These are phyloP conservation scores for Rubus parviflorus DNA, from an alignment of 306 rosid genomes.

Conservation along the genomic window DNA sequence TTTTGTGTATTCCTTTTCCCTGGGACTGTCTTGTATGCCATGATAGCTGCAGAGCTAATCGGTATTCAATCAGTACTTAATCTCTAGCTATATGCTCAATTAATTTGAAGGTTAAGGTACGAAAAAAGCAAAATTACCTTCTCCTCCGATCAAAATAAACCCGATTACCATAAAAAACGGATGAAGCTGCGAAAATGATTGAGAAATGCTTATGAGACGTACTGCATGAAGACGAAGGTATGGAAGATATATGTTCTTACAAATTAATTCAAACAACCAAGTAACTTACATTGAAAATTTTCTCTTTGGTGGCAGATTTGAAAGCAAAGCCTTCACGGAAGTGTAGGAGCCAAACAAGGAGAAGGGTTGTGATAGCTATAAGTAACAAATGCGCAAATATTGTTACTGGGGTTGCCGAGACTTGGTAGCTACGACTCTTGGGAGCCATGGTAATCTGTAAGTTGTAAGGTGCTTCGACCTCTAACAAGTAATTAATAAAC, in stretches of 20 bases:
- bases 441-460: slow-evolving; percentile 33
- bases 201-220: not conserved
- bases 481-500: not conserved
- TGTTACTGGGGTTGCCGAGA: slow-evolving; percentile 46
- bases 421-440: slow-evolving; percentile 45
- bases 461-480: not conserved
- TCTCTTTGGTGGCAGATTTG: slow-evolving; percentile 37
- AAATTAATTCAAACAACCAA: not conserved
- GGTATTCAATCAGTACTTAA: not conserved
- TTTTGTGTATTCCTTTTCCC: slow-evolving; percentile 33
- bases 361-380: slow-evolving; percentile 52
- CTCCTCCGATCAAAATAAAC: slow-evolving; percentile 59
- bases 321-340: slow-evolving; percentile 67
- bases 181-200: slow-evolving; percentile 49
- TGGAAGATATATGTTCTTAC: not conserved
- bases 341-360: slow-evolving; percentile 58
- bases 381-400: slow-evolving; percentile 56
- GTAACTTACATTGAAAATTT: slow-evolving; percentile 57
- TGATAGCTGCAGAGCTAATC: slow-evolving; percentile 46
- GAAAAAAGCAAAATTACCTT: slow-evolving; percentile 44
- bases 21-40: slow-evolving; percentile 52
- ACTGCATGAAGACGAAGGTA: not conserved
- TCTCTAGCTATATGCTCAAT: not conserved
- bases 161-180: slow-evolving; percentile 66
- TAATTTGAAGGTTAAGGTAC: not conserved